Evolutionary conservation across 2,329 filamentous ascomycete genomes (phyloP), one percentile per base, ranked within the genome.

Genomic region (Tolypocladium album): DNA sequence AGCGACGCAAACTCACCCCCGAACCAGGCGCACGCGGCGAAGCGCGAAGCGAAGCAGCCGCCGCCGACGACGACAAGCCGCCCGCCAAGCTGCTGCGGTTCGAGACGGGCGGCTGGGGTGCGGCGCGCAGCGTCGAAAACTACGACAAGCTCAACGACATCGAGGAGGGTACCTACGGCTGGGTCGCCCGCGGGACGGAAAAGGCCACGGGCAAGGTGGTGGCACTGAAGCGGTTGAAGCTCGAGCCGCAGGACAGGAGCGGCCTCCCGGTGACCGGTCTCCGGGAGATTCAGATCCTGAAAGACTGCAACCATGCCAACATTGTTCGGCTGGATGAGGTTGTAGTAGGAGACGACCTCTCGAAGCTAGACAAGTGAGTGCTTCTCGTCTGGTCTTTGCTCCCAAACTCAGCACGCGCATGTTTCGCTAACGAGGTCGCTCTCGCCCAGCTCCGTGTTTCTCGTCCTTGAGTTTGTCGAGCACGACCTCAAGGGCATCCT

Each of bases 401-500:
- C 20, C 20, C 40, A 20, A 20, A 17, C 2, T 42, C 6, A n/a
- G 7, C 20, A n/a, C 40, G 4, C 40, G 17, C 27, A 31, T n/a
- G 17, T 8, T 8, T n/a, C 20, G 40, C 40, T 43, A 20, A 43
- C 40, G 7, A 43, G 7, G 20, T 9, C 17, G 13, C 39, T 9
- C 40, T 43, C 40, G 4, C 40, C 24, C 72, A 91, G 88, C 76
- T 76, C 74, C 38, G 88, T 97, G 65, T 95, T 91, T 73, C 85
- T 99, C 60, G 94, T 97, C 64, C 93, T 99, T 81, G 92, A 97
- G 71, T 99, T 97, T 74, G 81, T 97, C 68, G 93, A 97, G 78
- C 94, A 99, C 79, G 94, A 99, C 70, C 85, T 99, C 60, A 96
- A 95, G 75, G 90, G 88, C 59, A 83, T 99, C 60, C 88, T 96